Percentiles rank a stretch among this genome's conserved stretches.
Conservation (phyloP, 148 eudicot genomes). For the Chenopodium album region DNA sequence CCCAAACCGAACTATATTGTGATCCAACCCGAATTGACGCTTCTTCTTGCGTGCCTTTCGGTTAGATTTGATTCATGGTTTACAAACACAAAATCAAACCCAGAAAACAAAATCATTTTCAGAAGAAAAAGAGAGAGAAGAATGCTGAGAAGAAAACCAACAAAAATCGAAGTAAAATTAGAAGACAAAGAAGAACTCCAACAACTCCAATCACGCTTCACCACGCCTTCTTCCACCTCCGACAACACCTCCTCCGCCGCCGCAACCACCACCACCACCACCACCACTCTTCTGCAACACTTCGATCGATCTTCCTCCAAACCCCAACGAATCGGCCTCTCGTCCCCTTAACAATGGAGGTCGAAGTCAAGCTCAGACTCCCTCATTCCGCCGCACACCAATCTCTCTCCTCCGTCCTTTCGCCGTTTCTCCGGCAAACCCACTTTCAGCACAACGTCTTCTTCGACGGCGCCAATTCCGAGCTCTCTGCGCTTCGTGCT, state of each 20-base stretch:
- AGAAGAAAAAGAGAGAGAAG: no score
- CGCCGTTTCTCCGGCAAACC: slow-evolving; percentile 47
- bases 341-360: slow-evolving; percentile 52
- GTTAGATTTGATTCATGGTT: no score
- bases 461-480: slow-evolving; percentile 62
- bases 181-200: slow-evolving; percentile 87
- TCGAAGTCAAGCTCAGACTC: slow-evolving; percentile 79
- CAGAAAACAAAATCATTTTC: neutral
- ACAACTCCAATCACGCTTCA: slow-evolving; percentile 53
- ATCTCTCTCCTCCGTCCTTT: slow-evolving; percentile 46
- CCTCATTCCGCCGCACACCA: slow-evolving; percentile 47
- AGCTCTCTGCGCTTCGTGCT: slow-evolving; percentile 64
- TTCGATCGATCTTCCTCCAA: slow-evolving; percentile 58
- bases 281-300: slow-evolving; percentile 68
- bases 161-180: slow-evolving; percentile 62
- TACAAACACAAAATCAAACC: no score
- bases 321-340: slow-evolving; percentile 70
- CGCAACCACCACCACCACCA: slow-evolving; percentile 51
- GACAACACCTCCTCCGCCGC: slow-evolving; percentile 36
- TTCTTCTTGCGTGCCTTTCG: no score
- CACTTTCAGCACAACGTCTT: slow-evolving; percentile 74
- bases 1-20: no score
- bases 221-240: slow-evolving; percentile 38
- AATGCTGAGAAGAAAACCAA: slow-evolving; percentile 76
- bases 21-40: no score